These are phyloP conservation scores for Stagonosporopsis vannaccii DNA, from an alignment of 2,329 filamentous ascomycete species.

Conservation along the genomic window DNA sequence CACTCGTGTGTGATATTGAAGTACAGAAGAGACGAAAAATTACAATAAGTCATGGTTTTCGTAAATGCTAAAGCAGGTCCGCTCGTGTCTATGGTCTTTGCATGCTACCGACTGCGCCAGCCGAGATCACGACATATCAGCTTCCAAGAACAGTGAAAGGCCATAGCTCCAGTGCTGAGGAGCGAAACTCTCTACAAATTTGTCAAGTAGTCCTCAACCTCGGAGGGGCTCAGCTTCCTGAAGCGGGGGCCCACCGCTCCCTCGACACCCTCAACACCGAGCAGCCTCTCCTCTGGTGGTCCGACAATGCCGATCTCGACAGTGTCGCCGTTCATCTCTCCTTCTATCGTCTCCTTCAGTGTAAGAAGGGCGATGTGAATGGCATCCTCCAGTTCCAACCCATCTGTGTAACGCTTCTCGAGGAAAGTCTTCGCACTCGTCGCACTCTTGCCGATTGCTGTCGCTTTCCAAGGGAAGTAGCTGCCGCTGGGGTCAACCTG, in stretches of 20 bases:
- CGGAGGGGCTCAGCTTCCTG: slow-evolving; percentile 93
- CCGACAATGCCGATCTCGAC: slow-evolving; percentile 99
- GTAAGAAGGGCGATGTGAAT: slow-evolving; percentile 98
- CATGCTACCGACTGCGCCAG: background rate
- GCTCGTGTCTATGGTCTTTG: slow-evolving; percentile 26
- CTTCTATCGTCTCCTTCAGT: slow-evolving; percentile 98
- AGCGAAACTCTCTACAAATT: slow-evolving; percentile 73
- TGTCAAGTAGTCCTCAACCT: slow-evolving; percentile 99
- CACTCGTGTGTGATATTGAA: background rate
- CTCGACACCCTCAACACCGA: slow-evolving; percentile 89
- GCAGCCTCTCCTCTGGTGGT: slow-evolving; percentile 87
- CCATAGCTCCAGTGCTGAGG: background rate
- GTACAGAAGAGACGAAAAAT: background rate
- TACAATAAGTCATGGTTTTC: slow-evolving; percentile 28
- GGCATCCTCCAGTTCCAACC: slow-evolving; percentile 94
- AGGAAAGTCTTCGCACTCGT: slow-evolving; percentile 98
- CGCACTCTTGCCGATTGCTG: slow-evolving; percentile 97
- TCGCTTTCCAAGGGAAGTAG: slow-evolving; percentile 99
- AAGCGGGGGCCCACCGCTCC: slow-evolving; percentile 85
- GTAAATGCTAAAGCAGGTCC: slow-evolving; percentile 32
- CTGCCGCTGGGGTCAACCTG: slow-evolving; percentile 98
- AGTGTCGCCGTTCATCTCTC: slow-evolving; percentile 98
- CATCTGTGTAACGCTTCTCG: slow-evolving; percentile 98
- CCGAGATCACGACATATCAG: slow-evolving; percentile 22
- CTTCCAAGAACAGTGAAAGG: background rate